These are phyloP conservation scores for Exophiala xenobiotica DNA, from an alignment of 2,329 filamentous ascomycete genomes.

Conservation along the genomic window DNA sequence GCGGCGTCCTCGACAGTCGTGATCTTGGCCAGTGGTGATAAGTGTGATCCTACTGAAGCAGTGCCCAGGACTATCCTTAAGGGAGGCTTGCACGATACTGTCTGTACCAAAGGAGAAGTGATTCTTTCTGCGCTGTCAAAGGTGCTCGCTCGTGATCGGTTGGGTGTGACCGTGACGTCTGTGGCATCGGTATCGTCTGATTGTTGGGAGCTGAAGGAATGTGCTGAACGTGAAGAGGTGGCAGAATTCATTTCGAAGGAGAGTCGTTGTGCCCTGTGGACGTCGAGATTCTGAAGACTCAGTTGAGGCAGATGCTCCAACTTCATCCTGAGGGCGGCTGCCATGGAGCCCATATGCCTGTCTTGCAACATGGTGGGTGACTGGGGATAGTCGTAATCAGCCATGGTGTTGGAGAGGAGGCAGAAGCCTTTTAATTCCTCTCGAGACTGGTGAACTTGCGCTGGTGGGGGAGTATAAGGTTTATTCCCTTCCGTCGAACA, in stretches of 20 bases:
- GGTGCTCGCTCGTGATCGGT: constrained; percentile 30
- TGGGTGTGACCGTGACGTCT: constrained; percentile 29
- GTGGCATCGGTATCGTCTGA: constrained; percentile 30
- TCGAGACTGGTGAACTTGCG: neutral
- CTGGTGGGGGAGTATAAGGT: neutral
- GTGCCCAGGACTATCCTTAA: constrained; percentile 32
- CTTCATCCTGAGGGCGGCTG: constrained; percentile 28
- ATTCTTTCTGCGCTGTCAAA: constrained; percentile 25
- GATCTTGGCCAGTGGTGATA: constrained; percentile 32
- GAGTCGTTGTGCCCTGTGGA: constrained; percentile 15
- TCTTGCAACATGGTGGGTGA: constrained; percentile 26
- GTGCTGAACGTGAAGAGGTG: constrained; percentile 26
- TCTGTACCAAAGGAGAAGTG: constrained; percentile 16
- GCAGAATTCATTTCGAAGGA: constrained; percentile 26
- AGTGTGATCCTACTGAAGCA: constrained; percentile 31
- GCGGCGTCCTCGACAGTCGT: constrained; percentile 30
- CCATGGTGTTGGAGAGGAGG: constrained; percentile 11
- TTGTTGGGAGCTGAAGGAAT: constrained; percentile 25
- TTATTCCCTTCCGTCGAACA: constrained; percentile 13
- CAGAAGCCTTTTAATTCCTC: neutral
- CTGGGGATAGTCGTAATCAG: constrained; percentile 24
- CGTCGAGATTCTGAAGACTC: constrained; percentile 21
- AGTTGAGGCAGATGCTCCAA: constrained; percentile 27
- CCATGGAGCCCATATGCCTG: constrained; percentile 28
- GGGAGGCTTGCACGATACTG: constrained; percentile 29